Conservation (phyloP, 176 grass and related monocot genomes). For the Eremochloa ophiuroides region DNA sequence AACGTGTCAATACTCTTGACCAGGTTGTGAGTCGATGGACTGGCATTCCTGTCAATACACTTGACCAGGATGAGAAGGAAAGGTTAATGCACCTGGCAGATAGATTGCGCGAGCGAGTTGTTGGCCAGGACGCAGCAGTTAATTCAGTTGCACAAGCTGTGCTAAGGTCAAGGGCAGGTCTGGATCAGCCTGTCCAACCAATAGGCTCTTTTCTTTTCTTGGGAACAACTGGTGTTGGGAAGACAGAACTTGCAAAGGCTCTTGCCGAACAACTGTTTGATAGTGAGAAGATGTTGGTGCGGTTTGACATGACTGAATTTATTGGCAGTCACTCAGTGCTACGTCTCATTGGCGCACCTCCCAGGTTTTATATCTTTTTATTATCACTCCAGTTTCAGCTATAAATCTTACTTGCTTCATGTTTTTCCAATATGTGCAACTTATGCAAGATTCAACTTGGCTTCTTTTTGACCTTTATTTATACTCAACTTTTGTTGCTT, state of each 20-base stretch:
- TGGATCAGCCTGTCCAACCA: conserved; percentile 25
- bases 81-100: conserved; percentile 30
- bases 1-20: neutral
- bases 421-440: neutral
- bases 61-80: conserved; percentile 36
- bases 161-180: conserved; percentile 34
- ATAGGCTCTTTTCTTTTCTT: conserved; percentile 40
- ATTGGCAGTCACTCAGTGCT: conserved; percentile 29
- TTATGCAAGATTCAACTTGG: neutral
- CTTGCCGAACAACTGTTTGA: conserved; percentile 31
- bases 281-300: conserved; percentile 35
- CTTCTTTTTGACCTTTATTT: neutral
- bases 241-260: conserved; percentile 56
- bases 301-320: conserved; percentile 56
- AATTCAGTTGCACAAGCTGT: conserved; percentile 35
- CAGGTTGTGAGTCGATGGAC: conserved; percentile 31
- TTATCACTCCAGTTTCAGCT: neutral
- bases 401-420: neutral
- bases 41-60: conserved; percentile 41
- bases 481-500: neutral
- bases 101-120: conserved; percentile 34
- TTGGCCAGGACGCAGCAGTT: conserved; percentile 48
- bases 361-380: conserved; percentile 22
- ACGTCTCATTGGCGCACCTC: conserved; percentile 47
- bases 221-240: conserved; percentile 54